Base-by-base conservation (phyloP, 2,329 filamentous ascomycete species). In the Fusarium redolens region DNA sequence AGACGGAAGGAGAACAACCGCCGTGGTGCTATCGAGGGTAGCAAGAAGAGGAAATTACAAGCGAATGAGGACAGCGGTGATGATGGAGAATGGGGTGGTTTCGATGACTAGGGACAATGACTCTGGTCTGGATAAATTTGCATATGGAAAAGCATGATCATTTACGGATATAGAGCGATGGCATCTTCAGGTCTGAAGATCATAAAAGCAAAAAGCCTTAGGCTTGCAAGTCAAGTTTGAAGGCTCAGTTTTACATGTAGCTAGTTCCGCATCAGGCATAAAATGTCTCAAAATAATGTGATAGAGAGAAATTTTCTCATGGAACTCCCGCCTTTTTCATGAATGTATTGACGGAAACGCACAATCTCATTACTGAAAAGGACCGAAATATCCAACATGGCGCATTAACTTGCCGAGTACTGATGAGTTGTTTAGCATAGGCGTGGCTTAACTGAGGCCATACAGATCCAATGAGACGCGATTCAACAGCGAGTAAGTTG, bases 1-100 rank as follows among this genome's bases (percentile, higher is more conserved):
- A 86, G 92, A 75, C 86, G 87, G 75, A 85, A 87, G 80, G 92
- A 93, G 82, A 88, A 93, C 76, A 94, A 92, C 72, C 85, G 83
- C 71, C 88, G 82, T 61, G 91, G 88, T 0, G 92, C 90, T 9
- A 91, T 91, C 61, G 85, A 88, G 68, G 87, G 86, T 33, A 92
- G 88, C 80, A 90, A 88, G 82, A 85, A 85, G 79, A 84, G 87
- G 73, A 88, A 87, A 79, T 77, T 79, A 69, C 79, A 82, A 44
- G 69, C 70, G 15, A 71, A 61, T 12, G 70, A 69, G 11, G 75
- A 68, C 11, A 69, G 71, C n/a, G 79, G 68, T 11, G 71, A 78
- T 58, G 82, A 80, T 8, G 72, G 52, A 28, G 82, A 86, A 73
- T 89, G 86, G 86, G 82, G 79, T 66, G 87, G 88, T 4, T 81